These are phyloP conservation scores for Mycosarcoma mackinlayi DNA, from an alignment of 1,284 basidiomycete genomes.

Conservation along the genomic window DNA sequence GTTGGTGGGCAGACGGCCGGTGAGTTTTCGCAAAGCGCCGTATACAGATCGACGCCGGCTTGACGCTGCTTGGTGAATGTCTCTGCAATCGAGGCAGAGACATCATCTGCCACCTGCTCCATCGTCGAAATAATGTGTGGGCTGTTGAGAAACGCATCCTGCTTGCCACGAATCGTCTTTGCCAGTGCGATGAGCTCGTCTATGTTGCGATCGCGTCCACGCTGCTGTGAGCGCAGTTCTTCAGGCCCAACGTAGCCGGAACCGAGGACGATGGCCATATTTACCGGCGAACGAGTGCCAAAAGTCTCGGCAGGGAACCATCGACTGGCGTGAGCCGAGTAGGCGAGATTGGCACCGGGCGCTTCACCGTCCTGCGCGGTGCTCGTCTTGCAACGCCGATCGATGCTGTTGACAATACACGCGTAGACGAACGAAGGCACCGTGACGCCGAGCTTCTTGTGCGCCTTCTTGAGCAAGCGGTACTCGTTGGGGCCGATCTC, in stretches of 20 bases:
- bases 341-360: slow-evolving; percentile 25
- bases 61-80: slow-evolving; percentile 11
- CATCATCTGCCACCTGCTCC: slow-evolving; percentile 13
- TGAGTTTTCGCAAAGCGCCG: slow-evolving; percentile 27
- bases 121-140: slow-evolving; percentile 31
- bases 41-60: slow-evolving; percentile 15
- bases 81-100: slow-evolving; percentile 12
- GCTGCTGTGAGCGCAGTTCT: slow-evolving; percentile 18
- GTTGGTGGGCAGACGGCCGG: slow-evolving; percentile 29
- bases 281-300: slow-evolving; percentile 16
- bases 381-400: slow-evolving; percentile 19
- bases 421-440: slow-evolving; percentile 30
- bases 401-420: slow-evolving; percentile 38
- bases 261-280: slow-evolving; percentile 27
- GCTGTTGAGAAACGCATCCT: slow-evolving; percentile 17
- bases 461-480: slow-evolving; percentile 11
- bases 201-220: slow-evolving; percentile 10
- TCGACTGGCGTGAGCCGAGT: slow-evolving; percentile 30
- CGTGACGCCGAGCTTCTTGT: slow-evolving; percentile 20
- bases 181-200: slow-evolving; percentile 23
- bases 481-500: slow-evolving; percentile 7
- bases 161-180: slow-evolving; percentile 24
- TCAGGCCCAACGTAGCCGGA: slow-evolving; percentile 21
- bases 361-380: slow-evolving; percentile 1
- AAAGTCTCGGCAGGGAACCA: slow-evolving; percentile 29